Percentiles rank a stretch among this genome's conserved stretches.
Conservation (phyloP, 2,329 filamentous ascomycete species). For the Colletotrichum eleusines region DNA sequence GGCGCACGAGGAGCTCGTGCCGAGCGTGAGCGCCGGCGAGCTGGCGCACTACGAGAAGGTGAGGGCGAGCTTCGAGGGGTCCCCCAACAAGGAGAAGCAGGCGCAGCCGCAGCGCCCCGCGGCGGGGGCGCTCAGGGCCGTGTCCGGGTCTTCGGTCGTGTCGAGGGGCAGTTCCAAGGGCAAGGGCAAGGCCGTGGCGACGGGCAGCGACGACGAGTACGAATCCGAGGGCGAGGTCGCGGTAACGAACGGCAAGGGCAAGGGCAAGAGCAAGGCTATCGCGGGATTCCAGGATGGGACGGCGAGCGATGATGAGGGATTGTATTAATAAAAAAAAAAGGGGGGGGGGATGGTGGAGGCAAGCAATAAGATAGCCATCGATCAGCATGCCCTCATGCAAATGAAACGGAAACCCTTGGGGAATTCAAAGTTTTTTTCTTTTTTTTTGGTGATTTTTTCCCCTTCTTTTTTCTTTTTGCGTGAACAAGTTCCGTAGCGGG, state of each 20-base stretch:
- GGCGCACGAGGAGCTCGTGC: conserved; percentile 88
- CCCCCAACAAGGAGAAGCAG: conserved; percentile 59
- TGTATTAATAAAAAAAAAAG: conserved; percentile 68
- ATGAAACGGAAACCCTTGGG: background rate
- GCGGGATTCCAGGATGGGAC: conserved; percentile 65
- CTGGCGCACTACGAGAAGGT: conserved; percentile 91
- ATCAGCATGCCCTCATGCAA: background rate
- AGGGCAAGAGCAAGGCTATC: conserved; percentile 69
- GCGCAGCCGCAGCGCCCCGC: conserved; percentile 43
- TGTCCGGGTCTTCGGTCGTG: conserved; percentile 47
- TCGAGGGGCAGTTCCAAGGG: conserved; percentile 48
- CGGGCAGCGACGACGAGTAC: no score
- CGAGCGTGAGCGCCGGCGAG: conserved; percentile 92
- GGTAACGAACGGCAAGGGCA: conserved; percentile 50
- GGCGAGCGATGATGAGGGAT: conserved; percentile 68
- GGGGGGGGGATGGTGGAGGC: background rate
- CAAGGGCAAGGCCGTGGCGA: conserved; percentile 51
- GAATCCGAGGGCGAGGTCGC: no score
- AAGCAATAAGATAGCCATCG: no score
- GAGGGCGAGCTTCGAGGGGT: conserved; percentile 83
- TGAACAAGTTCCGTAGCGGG: no score
- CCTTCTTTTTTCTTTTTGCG: no score
- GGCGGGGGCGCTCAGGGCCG: conserved; percentile 38
- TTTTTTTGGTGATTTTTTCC: no score
- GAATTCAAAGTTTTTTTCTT: background rate